phyloP scores from a whole-genome alignment of 2,329 filamentous ascomycete genomes.

The Zymoseptoria crescenta region DNA sequence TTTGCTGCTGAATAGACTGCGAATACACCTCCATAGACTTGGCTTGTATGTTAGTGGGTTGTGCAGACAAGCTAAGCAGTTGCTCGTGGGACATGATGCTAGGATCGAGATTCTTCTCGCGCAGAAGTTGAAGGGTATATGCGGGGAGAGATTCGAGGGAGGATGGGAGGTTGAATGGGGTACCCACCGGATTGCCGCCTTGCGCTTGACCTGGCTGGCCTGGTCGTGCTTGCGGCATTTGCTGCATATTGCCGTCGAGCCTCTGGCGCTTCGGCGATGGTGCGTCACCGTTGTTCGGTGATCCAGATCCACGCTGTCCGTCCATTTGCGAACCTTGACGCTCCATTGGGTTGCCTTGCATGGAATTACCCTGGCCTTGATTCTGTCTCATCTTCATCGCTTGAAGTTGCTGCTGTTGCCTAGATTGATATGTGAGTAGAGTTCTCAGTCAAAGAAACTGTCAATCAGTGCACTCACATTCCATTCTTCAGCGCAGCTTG shows the following conservation, averaged over 20 bases:
- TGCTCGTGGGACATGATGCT: conserved; percentile 65
- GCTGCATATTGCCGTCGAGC: conserved; percentile 64
- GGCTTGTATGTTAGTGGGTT: conserved; percentile 55
- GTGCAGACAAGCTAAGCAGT: conserved; percentile 56
- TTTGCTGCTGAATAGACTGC: conserved; percentile 73
- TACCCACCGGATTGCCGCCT: conserved; percentile 28
- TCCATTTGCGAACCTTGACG: conserved; percentile 82
- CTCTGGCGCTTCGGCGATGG: conserved; percentile 87
- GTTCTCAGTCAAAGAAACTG: not conserved
- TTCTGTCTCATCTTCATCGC: conserved; percentile 57
- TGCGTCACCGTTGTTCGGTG: conserved; percentile 64
- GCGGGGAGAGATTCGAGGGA: conserved; percentile 16
- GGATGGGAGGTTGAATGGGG: conserved; percentile 16
- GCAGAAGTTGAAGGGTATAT: conserved; percentile 34
- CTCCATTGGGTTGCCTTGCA: conserved; percentile 71
- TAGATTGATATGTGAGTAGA: conserved; percentile 7
- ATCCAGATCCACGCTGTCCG: conserved; percentile 69
- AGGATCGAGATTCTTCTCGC: conserved; percentile 67
- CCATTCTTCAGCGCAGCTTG: conserved; percentile 18
- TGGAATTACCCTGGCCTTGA: conserved; percentile 43
- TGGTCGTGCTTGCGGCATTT: conserved; percentile 47
- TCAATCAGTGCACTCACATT: conserved; percentile 11
- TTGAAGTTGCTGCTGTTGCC: conserved; percentile 22
- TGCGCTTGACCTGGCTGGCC: conserved; percentile 25
- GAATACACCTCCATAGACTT: conserved; percentile 86